Evolutionary conservation across 192 early-diverging fungal species (phyloP), one percentile per base, ranked within the genome.

Genomic region (Backusella tuberculispora): DNA sequence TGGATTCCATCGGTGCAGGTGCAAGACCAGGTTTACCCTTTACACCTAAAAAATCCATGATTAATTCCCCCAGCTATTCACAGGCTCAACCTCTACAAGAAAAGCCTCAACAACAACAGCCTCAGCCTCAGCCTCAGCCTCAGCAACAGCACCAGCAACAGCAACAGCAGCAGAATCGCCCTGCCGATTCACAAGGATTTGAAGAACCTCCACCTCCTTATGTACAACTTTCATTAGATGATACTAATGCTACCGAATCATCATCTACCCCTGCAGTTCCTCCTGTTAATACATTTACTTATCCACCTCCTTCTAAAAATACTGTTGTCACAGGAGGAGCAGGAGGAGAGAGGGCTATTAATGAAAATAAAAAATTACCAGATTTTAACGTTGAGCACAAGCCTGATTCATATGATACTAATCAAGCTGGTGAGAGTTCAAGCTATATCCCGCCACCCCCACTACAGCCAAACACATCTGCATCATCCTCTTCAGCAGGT

Each of bases 1-100:
- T 96, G 17, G 82, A 90, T 63, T 9, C 47, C 3, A 24, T 77
- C 5, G 69, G 76, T 42, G 76, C 76, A 13, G 74, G 69, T 21
- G 19, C 69, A 9, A 17, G 45, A 65, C 76, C 76, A 41, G 70
- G 70, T 9, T 3, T 50, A 41, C 46, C 63, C 4, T 69, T 75
- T 72, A 72, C 71, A 5, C 60, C 79, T 12, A 75, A 70, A 24
- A 53, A 50, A 15, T 6, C 42, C 9, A n/a, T 42, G 4, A 66
- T 66, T 66, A 7, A 43, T 37, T 26, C 21, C 29, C 29, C 29
- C n/a, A n/a, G n/a, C n/a, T n/a, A n/a, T 34, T 0, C 29, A 48
- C 14, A 15, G 34, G 19, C 29, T 24, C 47, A 66, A 12, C 65
- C 56, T n/a, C 15, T 38, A 73, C 19, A 71, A 64, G 26, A 29